Base-by-base conservation (phyloP, 208 protist species). In the Polymyxa betae region DNA sequence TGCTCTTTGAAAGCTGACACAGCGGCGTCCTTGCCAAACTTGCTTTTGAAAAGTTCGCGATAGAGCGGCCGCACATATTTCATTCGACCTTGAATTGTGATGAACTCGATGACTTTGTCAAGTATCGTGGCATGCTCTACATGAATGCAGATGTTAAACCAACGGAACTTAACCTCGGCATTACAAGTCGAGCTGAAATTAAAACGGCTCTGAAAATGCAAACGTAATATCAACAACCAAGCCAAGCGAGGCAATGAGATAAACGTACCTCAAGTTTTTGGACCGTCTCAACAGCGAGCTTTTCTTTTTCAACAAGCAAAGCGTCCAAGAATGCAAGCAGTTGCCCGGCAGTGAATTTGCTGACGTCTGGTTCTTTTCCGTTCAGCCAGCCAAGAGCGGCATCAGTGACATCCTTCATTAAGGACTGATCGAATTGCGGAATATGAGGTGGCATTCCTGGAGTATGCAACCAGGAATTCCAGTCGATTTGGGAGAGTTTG, bases 41-140 rank as follows among this genome's bases (percentile, higher is more conserved):
- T 12, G 60, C 49, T 60, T 43, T 0, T 10, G 54, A 20, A 77
- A 38, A 93, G 89, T 5, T 91, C 91, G 72, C 95, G 92, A 90
- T 94, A 96, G 0, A 95, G 90, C n/a, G 95, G 95, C 38, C 95
- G 91, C 77, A 93, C 91, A 60, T 94, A 96, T 91, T 96, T 96
- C 95, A 96, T 96, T 46, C 93, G 91, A 10, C 93, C 93, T 32
- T 93, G 91, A 46, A 38, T 64, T 10, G 44, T 72, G 77, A 90
- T 54, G 64, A 92, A 89, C 35, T 87, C 45, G 49, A 90, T 16
- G 24, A 91, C 91, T 0, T 92, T 43, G 35, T 89, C 89, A 43
- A 90, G 32, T 54, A 93, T 93, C 40, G 88, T 35, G 5, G 54
- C 90, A 68, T 82, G 43, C 29, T 72, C 0, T 45, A 40, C 0